These are phyloP conservation scores for Coniophora puteana DNA, from an alignment of 1,284 basidiomycete species.

Conservation along the genomic window DNA sequence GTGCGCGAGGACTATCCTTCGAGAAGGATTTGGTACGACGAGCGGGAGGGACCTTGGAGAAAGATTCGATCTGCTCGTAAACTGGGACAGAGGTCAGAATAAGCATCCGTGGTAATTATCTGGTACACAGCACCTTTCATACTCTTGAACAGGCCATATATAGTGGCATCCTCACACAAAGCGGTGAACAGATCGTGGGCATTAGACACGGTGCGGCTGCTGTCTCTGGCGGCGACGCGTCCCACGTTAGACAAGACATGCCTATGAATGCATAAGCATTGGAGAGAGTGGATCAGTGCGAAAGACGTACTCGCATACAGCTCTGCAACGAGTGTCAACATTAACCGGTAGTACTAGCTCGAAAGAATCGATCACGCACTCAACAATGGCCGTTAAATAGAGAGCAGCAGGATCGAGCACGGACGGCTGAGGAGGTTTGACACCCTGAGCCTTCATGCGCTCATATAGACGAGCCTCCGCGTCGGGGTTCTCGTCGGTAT, in stretches of 20 bases:
- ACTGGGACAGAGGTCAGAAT: constrained; percentile 44
- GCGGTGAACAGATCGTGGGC: constrained; percentile 81
- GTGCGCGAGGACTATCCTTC: constrained; percentile 30
- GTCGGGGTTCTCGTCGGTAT: constrained; percentile 69
- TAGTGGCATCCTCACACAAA: constrained; percentile 81
- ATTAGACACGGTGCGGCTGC: constrained; percentile 71
- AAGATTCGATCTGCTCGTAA: constrained; percentile 71
- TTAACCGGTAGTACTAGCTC: constrained; percentile 13
- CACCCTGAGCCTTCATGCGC: constrained; percentile 44
- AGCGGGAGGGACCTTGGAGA: constrained; percentile 53
- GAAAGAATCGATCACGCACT: constrained; percentile 55
- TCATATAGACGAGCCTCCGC: constrained; percentile 60
- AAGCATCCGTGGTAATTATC: constrained; percentile 7
- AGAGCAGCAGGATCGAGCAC: constrained; percentile 81
- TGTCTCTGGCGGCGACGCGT: constrained; percentile 80
- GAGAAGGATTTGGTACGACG: constrained; percentile 69
- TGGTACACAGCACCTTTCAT: constrained; percentile 63
- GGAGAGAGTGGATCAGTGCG: constrained; percentile 3
- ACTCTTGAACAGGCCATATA: constrained; percentile 81
- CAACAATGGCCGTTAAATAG: constrained; percentile 89
- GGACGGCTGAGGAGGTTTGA: constrained; percentile 45
- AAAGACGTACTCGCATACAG: constrained; percentile 76
- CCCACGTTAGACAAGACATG: constrained; percentile 81
- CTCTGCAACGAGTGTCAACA: constrained; percentile 40
- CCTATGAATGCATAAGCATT: constrained; percentile 35